Evolutionary conservation across 345 rosid genomes (phyloP).

Genomic region (Populus alba): DNA sequence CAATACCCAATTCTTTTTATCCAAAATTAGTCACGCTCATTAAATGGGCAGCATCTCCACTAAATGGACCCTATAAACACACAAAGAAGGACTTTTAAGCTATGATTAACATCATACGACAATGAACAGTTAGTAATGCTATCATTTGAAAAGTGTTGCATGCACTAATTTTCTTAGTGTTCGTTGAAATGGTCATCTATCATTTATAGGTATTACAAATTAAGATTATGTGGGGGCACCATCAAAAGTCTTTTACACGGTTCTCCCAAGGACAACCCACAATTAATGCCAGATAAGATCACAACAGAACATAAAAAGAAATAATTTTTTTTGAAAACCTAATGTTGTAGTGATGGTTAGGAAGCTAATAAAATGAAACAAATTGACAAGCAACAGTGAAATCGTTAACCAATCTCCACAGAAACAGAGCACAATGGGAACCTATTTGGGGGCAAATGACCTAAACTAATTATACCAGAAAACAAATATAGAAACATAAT

Average conservation of each 20-base stretch:
- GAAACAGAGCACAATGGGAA: not conserved
- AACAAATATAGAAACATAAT: not conserved
- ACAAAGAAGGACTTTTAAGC: not conserved
- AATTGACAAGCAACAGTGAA: not conserved
- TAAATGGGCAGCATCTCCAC: not conserved
- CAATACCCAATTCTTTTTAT: not conserved
- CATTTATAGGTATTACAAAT: too few relatives aligned
- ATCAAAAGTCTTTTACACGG: too few relatives aligned
- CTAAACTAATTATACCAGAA: not conserved
- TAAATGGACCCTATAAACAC: not conserved
- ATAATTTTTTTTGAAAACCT: not conserved
- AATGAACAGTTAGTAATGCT: not conserved
- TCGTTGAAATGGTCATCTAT: not conserved
- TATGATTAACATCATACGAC: not conserved
- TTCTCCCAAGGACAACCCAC: not conserved
- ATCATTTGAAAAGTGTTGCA: not conserved
- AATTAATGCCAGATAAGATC: not conserved
- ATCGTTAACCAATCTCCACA: not conserved
- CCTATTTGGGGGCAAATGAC: not conserved
- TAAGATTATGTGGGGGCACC: too few relatives aligned
- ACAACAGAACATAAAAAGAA: not conserved
- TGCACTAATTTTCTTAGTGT: not conserved
- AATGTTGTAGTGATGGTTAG: not conserved
- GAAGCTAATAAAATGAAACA: not conserved
- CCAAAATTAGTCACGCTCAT: not conserved